Base-by-base conservation (phyloP, 2,329 filamentous ascomycete species). In the Cladorrhinum sp. region DNA sequence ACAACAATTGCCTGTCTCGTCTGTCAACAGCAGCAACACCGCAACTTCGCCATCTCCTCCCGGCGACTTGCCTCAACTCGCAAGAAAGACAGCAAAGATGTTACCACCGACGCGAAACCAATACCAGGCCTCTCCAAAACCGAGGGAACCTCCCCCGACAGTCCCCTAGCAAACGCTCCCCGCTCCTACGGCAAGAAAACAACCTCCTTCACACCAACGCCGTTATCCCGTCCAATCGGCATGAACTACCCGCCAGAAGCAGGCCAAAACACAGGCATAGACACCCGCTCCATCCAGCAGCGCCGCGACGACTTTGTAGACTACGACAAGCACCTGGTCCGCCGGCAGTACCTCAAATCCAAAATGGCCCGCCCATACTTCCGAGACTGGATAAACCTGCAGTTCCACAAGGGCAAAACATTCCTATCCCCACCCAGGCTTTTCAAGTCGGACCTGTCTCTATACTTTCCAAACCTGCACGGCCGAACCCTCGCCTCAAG, bases 381-480 rank as follows among this genome's bases (percentile, higher is more conserved):
- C 78, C 90, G 92, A 74, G 93, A 99, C 81, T 97, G 92, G 90
- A 85, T 85, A 62, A 95, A 96, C 76, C 84, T 97, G 75, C 81
- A 82, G 56, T 83, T 88, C 66, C 88, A 95, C 76, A 86, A 92
- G 69, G 95, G 95, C 70, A 99, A 99, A 76, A 92, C 92, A 23
- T 99, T 97, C 77, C 79, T 93, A 55, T 87, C 92, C 20, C 93
- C 93, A 38, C 85, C 90, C 3, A 82, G 89, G n/a, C 82, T 93
- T 53, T 98, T 98, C 81, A 89, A 87, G 70, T 83, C 83, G 65
- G 91, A 96, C 41, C 83, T 87, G 55, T 89, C 93, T 4, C 84
- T 97, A 65, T 98, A 90, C 80, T 97, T 99, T 77, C 95, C 95
- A 50, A 99, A 99, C 76, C 80, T 99, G 61, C 85, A 84, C 72